Conservation (phyloP, 345 rosid genomes). For the Boechera retrofracta region DNA sequence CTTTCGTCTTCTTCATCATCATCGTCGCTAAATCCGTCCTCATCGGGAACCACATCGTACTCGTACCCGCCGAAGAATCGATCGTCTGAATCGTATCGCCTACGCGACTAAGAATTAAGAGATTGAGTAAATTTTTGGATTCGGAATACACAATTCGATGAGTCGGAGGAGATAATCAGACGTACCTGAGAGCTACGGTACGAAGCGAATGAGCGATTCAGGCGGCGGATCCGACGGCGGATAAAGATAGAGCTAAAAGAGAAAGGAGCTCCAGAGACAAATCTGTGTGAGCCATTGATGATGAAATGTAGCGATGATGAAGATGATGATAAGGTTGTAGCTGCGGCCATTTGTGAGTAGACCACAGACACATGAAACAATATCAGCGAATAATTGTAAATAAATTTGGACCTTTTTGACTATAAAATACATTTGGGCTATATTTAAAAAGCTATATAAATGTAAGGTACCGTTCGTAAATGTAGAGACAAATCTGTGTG, state of each 20-base stretch:
- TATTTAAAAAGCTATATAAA: no score
- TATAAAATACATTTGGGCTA: no score
- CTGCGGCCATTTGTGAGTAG: conserved; percentile 40
- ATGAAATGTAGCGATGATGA: conserved; percentile 10
- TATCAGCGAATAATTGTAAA: conserved; percentile 7
- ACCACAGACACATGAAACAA: neutral
- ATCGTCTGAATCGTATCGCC: conserved; percentile 49
- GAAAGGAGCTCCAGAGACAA: conserved; percentile 26
- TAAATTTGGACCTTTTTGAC: neutral
- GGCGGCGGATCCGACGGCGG: conserved; percentile 29
- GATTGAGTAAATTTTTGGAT: neutral
- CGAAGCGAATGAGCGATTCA: conserved; percentile 31
- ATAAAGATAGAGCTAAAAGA: neutral
- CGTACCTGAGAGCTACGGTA: conserved; percentile 42
- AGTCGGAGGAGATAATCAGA: neutral
- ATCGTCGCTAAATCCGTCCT: conserved; percentile 48
- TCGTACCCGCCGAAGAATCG: conserved; percentile 50
- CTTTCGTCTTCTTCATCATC: conserved; percentile 60
- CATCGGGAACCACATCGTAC: conserved; percentile 34
- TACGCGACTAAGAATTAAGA: conserved; percentile 50
- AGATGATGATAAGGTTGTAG: conserved; percentile 47
- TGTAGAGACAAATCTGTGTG: no score
- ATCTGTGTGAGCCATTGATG: conserved; percentile 28
- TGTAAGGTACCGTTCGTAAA: no score
- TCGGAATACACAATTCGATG: neutral